Evolutionary conservation across 2,329 filamentous ascomycete species (phyloP), one percentile per base, ranked within the genome.

Genomic region (Aspergillus tamarii): DNA sequence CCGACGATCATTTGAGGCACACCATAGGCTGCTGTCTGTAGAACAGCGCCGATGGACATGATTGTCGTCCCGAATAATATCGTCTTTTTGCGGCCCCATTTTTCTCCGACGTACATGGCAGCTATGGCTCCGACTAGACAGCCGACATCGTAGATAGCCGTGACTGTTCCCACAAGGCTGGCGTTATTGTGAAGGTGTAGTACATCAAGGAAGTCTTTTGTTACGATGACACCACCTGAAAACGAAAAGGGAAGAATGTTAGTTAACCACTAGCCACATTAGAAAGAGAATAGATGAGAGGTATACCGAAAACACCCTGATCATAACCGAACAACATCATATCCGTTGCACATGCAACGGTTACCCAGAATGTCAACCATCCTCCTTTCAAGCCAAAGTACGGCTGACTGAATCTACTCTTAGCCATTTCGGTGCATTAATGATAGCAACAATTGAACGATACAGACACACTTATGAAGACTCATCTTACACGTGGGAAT

Each of bases 71-170:
- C 83, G 0, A 82, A 56, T 4, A 84, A 64, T 43, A 85, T 76
- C 7, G 76, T 77, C 43, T 80, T 81, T 66, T 81, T 83, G 8
- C 84, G 73, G 1, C 84, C 83, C 0, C 84, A 72, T 46, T 30
- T 62, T 34, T 85, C 83, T 8, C 83, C 83, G 32, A 84, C 69
- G 19, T 60, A 67, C 36, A 71, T 73, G 59, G 86, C 82, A 32
- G 82, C 77, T 1, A 81, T 67, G 16, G 80, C 85, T 23, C 86
- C 86, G 57, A 87, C 74, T 69, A 88, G 87, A 69, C 85, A 88
- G 19, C 86, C 86, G 45, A 88, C 78, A 67, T 87, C 84, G 72
- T 87, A 87, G 57, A 87, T 82, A 4, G 85, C 84, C 2, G 83
- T 84, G 7, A 68, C 56, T 4, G 64, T 67, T 11, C 62, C 64